Evolutionary conservation across 164 flowering plant genomes (phyloP).

Genomic region (Amborella trichopoda): DNA sequence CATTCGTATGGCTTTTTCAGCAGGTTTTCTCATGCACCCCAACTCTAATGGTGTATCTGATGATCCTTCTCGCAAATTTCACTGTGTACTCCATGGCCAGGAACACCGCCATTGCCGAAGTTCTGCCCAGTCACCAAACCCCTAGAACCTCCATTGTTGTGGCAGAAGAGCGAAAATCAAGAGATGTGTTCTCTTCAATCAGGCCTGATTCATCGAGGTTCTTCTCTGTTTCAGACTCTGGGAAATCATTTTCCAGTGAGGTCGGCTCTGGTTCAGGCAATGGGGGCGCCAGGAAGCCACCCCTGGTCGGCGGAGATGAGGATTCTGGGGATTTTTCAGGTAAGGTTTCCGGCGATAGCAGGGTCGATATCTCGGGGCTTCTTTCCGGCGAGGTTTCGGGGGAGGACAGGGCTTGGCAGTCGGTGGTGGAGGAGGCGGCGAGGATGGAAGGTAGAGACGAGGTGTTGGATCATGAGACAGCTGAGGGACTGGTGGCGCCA

Average conservation of each 20-base stretch:
- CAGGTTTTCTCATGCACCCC: constrained; percentile 86
- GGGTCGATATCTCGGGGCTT: constrained; percentile 12
- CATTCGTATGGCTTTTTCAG: constrained; percentile 89
- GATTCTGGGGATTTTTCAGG: background rate
- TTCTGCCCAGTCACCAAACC: constrained; percentile 10
- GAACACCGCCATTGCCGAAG: constrained; percentile 41
- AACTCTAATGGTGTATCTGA: constrained; percentile 78
- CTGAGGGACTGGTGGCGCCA: constrained; percentile 51
- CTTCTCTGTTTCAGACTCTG: constrained; percentile 25
- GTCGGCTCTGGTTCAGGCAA: constrained; percentile 30
- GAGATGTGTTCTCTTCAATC: background rate
- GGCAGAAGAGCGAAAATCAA: constrained; percentile 1
- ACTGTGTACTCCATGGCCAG: constrained; percentile 66
- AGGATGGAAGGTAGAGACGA: constrained; percentile 38
- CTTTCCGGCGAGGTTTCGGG: constrained; percentile 26
- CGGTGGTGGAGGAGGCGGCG: constrained; percentile 49
- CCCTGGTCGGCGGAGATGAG: background rate
- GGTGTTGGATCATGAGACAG: constrained; percentile 40
- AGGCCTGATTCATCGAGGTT: constrained; percentile 37
- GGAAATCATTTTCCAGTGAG: constrained; percentile 41
- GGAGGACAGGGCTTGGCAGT: constrained; percentile 50
- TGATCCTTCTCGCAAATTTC: constrained; percentile 87
- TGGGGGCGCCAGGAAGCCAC: constrained; percentile 1
- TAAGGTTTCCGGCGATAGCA: constrained; percentile 1
- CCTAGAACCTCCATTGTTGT: constrained; percentile 10